Evolutionary conservation across 2,329 filamentous ascomycete species (phyloP), one percentile per base, ranked within the genome.

Genomic region (Cladobotryum mycophilum): DNA sequence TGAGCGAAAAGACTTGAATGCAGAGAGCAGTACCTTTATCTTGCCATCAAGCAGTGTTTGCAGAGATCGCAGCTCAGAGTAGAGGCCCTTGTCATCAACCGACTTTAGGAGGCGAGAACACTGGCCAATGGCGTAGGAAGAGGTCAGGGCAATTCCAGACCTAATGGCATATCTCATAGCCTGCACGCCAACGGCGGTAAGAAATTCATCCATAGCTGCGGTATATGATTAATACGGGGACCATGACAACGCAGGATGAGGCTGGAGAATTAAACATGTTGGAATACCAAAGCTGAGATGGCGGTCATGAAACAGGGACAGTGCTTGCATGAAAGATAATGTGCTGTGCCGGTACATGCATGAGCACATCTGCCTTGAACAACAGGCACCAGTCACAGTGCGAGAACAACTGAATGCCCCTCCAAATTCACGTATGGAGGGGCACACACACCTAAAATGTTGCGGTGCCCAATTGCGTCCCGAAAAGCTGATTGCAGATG

Each of bases 161-260:
- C 88, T 78, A 61, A 96, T 91, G 65, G 90, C 90, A 79, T 93
- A 95, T 71, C 89, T 95, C 79, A 95, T 85, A 45, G 89, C 88
- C 71, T 95, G 89, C 45, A 74, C 67, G 55, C 78, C 78, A 52
- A 82, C 65, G 41, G 70, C 67, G 45, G 74, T 62, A 51, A 82
- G 68, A 55, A 82, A 75, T 48, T 76, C 76, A 65, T 95, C 89
- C 89, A 95, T 95, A 58, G 44, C 54, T 37, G 45, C 25, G 25
- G 25, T 30, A 30, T 30, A 30, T 11, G 25, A 30, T 30, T 30
- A 30, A 30, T 30, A 30, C 25, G 9, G 25, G 25, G 25, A 30
- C 9, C 25, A 30, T 30, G 25, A 30, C 25, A 30, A 11, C 9
- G 25, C 25, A 30, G 9, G 6, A 30, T 30, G 25, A 8, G 25